These are phyloP conservation scores for Arabidopsis lyrata DNA, from an alignment of 441 rosid genomes.

Conservation along the genomic window DNA sequence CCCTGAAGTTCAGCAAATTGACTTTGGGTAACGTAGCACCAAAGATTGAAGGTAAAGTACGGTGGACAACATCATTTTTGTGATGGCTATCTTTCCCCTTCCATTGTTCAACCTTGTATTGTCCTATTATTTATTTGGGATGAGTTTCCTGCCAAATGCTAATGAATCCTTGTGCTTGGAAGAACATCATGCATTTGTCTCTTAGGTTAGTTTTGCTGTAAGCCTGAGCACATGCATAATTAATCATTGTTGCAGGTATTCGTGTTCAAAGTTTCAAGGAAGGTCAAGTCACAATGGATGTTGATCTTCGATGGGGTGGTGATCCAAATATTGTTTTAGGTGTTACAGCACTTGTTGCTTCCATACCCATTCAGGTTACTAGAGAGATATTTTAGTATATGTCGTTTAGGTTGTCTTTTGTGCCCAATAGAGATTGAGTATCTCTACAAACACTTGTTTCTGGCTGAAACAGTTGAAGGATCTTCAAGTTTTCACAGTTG, in stretches of 20 bases:
- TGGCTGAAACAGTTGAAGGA: conserved; percentile 81
- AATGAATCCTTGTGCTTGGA: conserved; percentile 6
- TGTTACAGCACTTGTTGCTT: conserved; percentile 92
- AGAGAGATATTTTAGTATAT: conserved; percentile 25
- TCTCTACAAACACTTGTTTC: conserved; percentile 31
- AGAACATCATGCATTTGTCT: conserved; percentile 14
- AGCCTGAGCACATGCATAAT: conserved; percentile 19
- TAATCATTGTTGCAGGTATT: conserved; percentile 66
- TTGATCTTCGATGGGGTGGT: conserved; percentile 98
- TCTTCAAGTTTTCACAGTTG: conserved; percentile 93
- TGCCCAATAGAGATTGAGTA: conserved; percentile 12
- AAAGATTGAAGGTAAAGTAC: conserved; percentile 74
- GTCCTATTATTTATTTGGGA: conserved; percentile 12
- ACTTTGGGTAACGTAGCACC: conserved; percentile 93
- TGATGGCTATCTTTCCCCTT: conserved; percentile 12
- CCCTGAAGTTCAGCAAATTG: conserved; percentile 82
- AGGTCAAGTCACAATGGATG: conserved; percentile 96
- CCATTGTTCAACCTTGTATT: conserved; percentile 5
- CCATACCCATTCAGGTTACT: conserved; percentile 94
- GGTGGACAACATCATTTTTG: conserved; percentile 12
- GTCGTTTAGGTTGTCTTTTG: not conserved
- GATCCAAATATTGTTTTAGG: conserved; percentile 93
- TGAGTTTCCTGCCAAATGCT: conserved; percentile 13
- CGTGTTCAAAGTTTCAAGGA: conserved; percentile 93
- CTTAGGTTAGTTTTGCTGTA: not conserved